A percentile compares a stretch with the other conserved stretches of the same genome.
Conservation (phyloP, 1,139 yeast species). For the Taphrina betulina region DNA sequence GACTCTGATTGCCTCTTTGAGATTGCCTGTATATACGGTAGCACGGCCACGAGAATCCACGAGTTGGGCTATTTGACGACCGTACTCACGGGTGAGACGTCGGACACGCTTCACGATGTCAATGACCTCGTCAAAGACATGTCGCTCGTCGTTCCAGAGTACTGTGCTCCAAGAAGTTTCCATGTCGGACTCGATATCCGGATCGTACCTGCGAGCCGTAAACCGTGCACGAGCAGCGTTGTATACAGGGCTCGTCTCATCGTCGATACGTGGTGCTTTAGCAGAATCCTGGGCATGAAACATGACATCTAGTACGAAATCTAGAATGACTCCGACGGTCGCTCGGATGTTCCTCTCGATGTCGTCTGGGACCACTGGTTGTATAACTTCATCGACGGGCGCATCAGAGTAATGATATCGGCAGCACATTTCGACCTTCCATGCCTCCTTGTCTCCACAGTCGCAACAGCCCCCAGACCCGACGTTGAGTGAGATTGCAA, state of each 20-base stretch:
- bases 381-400: constrained; percentile 37
- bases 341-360: constrained; percentile 40
- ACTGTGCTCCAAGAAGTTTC: constrained; percentile 40
- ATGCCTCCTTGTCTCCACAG: constrained; percentile 88
- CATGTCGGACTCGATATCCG: constrained; percentile 52
- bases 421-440: constrained; percentile 61
- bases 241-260: constrained; percentile 5
- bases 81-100: constrained; percentile 63
- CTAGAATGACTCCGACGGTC: constrained; percentile 61
- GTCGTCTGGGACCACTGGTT: constrained; percentile 41
- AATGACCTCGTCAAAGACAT: constrained; percentile 72
- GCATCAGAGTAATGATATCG: constrained; percentile 41
- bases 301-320: constrained; percentile 74
- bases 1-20: constrained; percentile 54
- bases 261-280: constrained; percentile 12
- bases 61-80: constrained; percentile 66
- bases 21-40: constrained; percentile 58
- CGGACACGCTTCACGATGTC: constrained; percentile 66
- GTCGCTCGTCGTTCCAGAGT: constrained; percentile 75
- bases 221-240: constrained; percentile 12
- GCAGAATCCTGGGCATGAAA: constrained; percentile 45
- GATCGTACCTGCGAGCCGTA: constrained; percentile 10
- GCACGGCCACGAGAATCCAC: constrained; percentile 70
- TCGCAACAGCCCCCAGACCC: constrained; percentile 95
- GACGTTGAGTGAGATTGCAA: constrained; percentile 66